Evolutionary conservation across 2,329 filamentous ascomycete genomes (phyloP).

Genomic region (Penicillium olsonii): DNA sequence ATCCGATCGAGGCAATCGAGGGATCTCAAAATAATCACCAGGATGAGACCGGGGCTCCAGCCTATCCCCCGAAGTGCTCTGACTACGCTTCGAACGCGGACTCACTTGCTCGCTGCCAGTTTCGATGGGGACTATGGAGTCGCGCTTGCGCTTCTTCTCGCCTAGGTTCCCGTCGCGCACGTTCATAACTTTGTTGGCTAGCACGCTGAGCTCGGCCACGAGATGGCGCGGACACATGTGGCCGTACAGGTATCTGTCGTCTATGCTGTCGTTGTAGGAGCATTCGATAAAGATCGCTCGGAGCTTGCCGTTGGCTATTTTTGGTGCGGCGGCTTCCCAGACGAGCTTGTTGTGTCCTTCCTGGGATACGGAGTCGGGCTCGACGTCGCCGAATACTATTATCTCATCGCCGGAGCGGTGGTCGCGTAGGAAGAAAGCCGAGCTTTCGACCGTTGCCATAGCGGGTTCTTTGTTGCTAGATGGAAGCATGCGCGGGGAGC

Average conservation of each 20-base stretch:
- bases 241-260: slow-evolving; percentile 78
- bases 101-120: slow-evolving; percentile 26
- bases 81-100: slow-evolving; percentile 26
- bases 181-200: slow-evolving; percentile 71
- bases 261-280: slow-evolving; percentile 80
- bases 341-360: slow-evolving; percentile 78
- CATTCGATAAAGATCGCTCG: slow-evolving; percentile 92
- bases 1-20: slow-evolving; percentile 2
- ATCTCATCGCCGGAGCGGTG: slow-evolving; percentile 71
- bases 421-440: slow-evolving; percentile 89
- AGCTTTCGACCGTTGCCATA: slow-evolving; percentile 64
- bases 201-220: slow-evolving; percentile 70
- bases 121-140: slow-evolving; percentile 16
- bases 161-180: slow-evolving; percentile 42
- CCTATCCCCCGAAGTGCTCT: slow-evolving; percentile 11
- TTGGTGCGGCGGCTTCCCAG: slow-evolving; percentile 86
- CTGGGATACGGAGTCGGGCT: slow-evolving; percentile 82
- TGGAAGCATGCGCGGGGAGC: slow-evolving; percentile 27
- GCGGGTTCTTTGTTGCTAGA: slow-evolving; percentile 19
- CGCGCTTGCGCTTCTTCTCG: slow-evolving; percentile 47
- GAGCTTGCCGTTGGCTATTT: slow-evolving; percentile 71
- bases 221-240: slow-evolving; percentile 84
- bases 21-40: background rate
- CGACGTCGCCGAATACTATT: slow-evolving; percentile 92
- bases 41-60: slow-evolving; percentile 1